Percentiles rank a stretch among this genome's conserved stretches.
phyloP scores from a whole-genome alignment of 2,329 filamentous ascomycete genomes.

The Emericellopsis cladophorae region DNA sequence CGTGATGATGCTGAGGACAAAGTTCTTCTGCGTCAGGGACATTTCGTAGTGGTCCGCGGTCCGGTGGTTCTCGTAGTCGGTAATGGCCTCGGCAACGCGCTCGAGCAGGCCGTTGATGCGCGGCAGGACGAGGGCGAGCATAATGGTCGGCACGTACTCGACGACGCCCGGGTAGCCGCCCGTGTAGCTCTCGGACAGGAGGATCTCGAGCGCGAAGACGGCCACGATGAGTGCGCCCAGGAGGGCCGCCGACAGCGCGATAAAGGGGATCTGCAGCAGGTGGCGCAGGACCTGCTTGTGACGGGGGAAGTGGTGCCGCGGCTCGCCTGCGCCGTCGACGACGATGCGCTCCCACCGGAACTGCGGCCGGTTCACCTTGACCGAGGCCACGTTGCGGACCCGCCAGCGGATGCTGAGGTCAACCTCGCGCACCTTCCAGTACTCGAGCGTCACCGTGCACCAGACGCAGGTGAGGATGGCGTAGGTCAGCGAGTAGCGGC shows the following conservation, averaged over 20 bases:
- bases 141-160: slow-evolving; percentile 58
- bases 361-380: slow-evolving; percentile 52
- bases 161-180: slow-evolving; percentile 55
- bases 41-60: slow-evolving; percentile 56
- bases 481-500: slow-evolving; percentile 59
- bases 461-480: slow-evolving; percentile 55
- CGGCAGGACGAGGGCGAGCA: slow-evolving; percentile 55
- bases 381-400: slow-evolving; percentile 52
- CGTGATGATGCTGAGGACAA: slow-evolving; percentile 69
- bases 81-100: slow-evolving; percentile 47
- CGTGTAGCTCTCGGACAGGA: slow-evolving; percentile 62
- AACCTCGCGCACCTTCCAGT: slow-evolving; percentile 64
- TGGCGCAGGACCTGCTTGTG: slow-evolving; percentile 54
- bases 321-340: slow-evolving; percentile 51
- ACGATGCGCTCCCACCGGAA: slow-evolving; percentile 51
- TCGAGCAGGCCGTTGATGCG: slow-evolving; percentile 52
- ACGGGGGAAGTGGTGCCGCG: slow-evolving; percentile 47
- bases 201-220: slow-evolving; percentile 62
- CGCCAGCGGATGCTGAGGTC: slow-evolving; percentile 64
- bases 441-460: slow-evolving; percentile 65
- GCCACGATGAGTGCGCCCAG: slow-evolving; percentile 55
- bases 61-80: slow-evolving; percentile 64
- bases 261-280: slow-evolving; percentile 57
- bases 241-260: slow-evolving; percentile 40
- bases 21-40: slow-evolving; percentile 61